Evolutionary conservation across 805 yeast genomes (phyloP).

Genomic region (Saccharomycopsis javanensis): DNA sequence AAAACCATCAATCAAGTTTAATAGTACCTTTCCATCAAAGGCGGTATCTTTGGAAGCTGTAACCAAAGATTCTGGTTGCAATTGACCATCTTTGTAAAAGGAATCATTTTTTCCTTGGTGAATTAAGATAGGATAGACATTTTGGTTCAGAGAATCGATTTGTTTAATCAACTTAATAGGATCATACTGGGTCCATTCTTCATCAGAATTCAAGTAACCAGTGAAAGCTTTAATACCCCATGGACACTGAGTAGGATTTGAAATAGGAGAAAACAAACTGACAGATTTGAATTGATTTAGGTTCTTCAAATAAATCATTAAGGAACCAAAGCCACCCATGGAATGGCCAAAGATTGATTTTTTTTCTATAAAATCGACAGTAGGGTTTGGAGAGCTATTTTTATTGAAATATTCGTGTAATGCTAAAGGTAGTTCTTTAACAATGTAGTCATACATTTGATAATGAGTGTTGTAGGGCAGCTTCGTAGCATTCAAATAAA

Average conservation of each 20-base stretch:
- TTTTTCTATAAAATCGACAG: background rate
- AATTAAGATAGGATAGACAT: slow-evolving; percentile 52
- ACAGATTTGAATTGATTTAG: slow-evolving; percentile 54
- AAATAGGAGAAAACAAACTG: slow-evolving; percentile 85
- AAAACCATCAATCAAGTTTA: slow-evolving; percentile 65
- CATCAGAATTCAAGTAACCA: slow-evolving; percentile 48
- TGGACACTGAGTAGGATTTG: slow-evolving; percentile 63
- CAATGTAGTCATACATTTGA: slow-evolving; percentile 79
- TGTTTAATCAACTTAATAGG: slow-evolving; percentile 65
- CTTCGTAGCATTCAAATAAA: slow-evolving; percentile 76
- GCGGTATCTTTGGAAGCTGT: slow-evolving; percentile 48
- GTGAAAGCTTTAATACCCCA: slow-evolving; percentile 87
- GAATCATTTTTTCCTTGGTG: slow-evolving; percentile 76
- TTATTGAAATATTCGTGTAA: slow-evolving; percentile 48
- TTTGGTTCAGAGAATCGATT: slow-evolving; percentile 25
- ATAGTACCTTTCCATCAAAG: slow-evolving; percentile 50
- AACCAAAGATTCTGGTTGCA: slow-evolving; percentile 65
- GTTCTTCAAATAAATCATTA: slow-evolving; percentile 55
- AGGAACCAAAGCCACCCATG: slow-evolving; percentile 97
- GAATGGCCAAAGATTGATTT: slow-evolving; percentile 91
- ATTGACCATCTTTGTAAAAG: slow-evolving; percentile 49
- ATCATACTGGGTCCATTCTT: slow-evolving; percentile 65
- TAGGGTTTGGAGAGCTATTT: slow-evolving; percentile 19
- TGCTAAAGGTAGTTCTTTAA: slow-evolving; percentile 54
- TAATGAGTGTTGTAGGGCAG: slow-evolving; percentile 66